Base-by-base conservation (phyloP, 257 asterid species). In the Vinca minor region DNA sequence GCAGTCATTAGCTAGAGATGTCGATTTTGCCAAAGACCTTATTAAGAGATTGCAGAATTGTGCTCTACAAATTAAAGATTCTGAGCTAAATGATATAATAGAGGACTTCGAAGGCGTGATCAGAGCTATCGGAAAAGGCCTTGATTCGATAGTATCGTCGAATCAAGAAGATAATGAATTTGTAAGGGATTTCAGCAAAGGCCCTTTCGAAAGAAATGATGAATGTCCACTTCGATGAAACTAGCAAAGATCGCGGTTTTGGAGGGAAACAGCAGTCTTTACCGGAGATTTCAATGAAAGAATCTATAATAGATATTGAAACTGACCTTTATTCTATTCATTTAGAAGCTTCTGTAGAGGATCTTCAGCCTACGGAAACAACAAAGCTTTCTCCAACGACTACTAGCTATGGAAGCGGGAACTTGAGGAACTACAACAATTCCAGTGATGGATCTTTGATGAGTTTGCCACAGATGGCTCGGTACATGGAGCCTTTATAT, bases 401-500 rank as follows among this genome's bases (percentile, higher is more conserved):
- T n/a, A n/a, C n/a, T 28, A 69, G 52, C 59, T 67, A 55, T 39
- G 80, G 72, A 56, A 68, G 68, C 17, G 31, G 65, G 52, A 70
- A 65, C 42, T 72, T 31, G 36, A 63, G 42, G 29, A 62, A 63
- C 45, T 66, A 65, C 1, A 67, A 59, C 14, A 70, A 64, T 25
- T 47, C 21, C 59, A 76, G 81, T 55, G 47, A 18, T 62, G 79
- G 70, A 47, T 78, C 84, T 0, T 65, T 63, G 29, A 72, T 39
- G 74, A 75, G 79, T 32, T 48, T 74, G 53, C 85, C 81, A 13
- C 76, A 74, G 36, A 46, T 83, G 71, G 82, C 83, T 77, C 87
- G 74, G 52, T 83, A 80, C 73, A 68, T 81, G 78, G 96, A 88
- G 68, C 96, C 95, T 14, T 53, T 82, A 29, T 88, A 88, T 64